Base-by-base conservation (phyloP, 1,284 basidiomycete genomes). In the Porogramme epimiltina region DNA sequence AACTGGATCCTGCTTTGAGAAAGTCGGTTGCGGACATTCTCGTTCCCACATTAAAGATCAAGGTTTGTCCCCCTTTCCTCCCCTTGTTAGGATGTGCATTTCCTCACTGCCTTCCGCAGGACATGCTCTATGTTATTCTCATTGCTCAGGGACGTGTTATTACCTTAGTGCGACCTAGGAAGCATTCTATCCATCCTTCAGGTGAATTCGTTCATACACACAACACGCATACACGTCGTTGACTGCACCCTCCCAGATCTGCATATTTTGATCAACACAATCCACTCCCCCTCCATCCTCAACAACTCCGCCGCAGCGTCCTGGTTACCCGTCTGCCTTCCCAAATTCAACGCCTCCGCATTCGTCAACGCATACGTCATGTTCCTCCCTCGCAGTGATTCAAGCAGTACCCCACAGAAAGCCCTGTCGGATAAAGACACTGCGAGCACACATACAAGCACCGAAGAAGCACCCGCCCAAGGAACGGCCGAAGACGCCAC, bases 251-350 rank as follows among this genome's bases (percentile, higher is more conserved):
- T 23, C 47, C 42, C 61, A 91, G 93, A 95, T 64, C 81, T 96
- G 26, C 93, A 95, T 63, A 84, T 96, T 34, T 78, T 95, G 24
- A 76, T 95, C 50, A 95, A 95, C 65, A 93, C 87, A 54, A 76
- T 90, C 54, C 71, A 92, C 70, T 71, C 83, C 45, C 77, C 88
- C 37, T 82, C 85, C 56, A 78, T 91, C 63, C 73, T 79, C 66
- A 81, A 87, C 72, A 78, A 86, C 55, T 78, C 86, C 3, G 93
- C 87, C 1, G 78, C 89, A 5, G 87, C 95, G 19, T 90, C 90
- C 4, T 99, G 95, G 93, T 79, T 98, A 2, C 97, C 97, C 0
- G 82, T 99, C 44, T 99, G 96, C 66, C 80, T 99, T 10, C 96
- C 97, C 0, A 95, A 95, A 66, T 98, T 93, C 75, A 95, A 98